A percentile compares a stretch with the other conserved stretches of the same genome.
Evolutionary conservation across 768 basidiomycete species (phyloP).

Genomic region (Naganishia friedmannii): DNA sequence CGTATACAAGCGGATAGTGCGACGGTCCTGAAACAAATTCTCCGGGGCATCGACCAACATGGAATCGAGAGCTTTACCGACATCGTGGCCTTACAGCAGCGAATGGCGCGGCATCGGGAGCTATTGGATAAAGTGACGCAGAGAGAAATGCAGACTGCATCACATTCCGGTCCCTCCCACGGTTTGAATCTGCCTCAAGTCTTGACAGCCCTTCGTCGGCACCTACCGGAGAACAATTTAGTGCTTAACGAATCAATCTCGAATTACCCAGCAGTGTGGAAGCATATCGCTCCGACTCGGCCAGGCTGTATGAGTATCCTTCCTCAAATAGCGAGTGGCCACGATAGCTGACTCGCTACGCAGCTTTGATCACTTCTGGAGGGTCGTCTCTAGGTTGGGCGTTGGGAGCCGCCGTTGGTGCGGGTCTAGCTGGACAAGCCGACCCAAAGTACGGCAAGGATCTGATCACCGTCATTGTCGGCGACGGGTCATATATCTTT

Average conservation of each 20-base stretch:
- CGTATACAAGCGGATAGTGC: neutral
- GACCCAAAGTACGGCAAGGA: constrained; percentile 53
- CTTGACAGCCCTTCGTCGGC: constrained; percentile 57
- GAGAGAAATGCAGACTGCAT: neutral
- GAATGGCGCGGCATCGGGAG: neutral
- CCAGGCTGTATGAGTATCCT: constrained; percentile 56
- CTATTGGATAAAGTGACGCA: neutral
- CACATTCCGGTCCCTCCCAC: neutral
- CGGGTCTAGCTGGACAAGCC: constrained; percentile 55
- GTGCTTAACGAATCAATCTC: constrained; percentile 66
- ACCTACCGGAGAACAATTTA: constrained; percentile 56
- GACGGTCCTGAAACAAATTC: constrained; percentile 32
- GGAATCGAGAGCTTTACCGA: constrained; percentile 37
- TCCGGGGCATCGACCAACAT: constrained; percentile 36
- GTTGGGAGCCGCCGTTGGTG: constrained; percentile 65
- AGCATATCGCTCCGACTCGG: constrained; percentile 59
- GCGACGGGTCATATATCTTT: constrained; percentile 70
- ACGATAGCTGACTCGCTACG: neutral
- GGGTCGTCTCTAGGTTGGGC: constrained; percentile 69
- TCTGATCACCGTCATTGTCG: constrained; percentile 63
- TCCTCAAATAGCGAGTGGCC: constrained; percentile 11
- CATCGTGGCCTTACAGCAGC: constrained; percentile 40
- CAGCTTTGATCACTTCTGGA: constrained; percentile 56
- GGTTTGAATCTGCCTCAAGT: constrained; percentile 54
- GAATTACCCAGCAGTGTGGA: constrained; percentile 60